Conservation (phyloP, 176 grass and related monocot species). For the Lolium perenne region DNA sequence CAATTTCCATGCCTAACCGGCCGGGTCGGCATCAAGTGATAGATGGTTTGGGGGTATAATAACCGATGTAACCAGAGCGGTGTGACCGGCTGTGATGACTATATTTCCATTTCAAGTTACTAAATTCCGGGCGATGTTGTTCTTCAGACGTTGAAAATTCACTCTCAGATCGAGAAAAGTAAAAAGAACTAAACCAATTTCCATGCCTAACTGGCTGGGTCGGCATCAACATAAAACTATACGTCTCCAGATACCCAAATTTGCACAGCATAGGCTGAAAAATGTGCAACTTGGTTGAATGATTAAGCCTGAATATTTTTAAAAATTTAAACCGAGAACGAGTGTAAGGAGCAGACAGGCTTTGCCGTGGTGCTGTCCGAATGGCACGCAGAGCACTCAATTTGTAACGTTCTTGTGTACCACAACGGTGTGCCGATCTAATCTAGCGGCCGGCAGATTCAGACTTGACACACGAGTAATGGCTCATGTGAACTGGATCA, state of each 20-base stretch:
- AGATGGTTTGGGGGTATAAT: no score
- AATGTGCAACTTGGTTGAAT: neutral
- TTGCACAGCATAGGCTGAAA: neutral
- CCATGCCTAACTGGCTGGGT: neutral
- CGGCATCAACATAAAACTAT: neutral
- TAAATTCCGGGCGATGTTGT: no score
- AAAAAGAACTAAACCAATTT: neutral
- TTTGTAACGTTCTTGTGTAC: neutral
- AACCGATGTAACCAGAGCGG: no score
- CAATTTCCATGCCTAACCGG: neutral
- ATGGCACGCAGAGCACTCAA: slow-evolving; percentile 19
- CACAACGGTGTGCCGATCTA: neutral
- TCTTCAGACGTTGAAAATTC: no score
- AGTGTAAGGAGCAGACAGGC: neutral
- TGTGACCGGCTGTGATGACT: no score
- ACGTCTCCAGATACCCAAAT: neutral
- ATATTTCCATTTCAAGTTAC: no score
- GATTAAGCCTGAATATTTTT: neutral
- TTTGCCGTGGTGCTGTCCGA: neutral
- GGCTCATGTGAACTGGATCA: neutral
- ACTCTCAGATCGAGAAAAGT: no score
- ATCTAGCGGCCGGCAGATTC: neutral
- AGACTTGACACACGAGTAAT: slow-evolving; percentile 12
- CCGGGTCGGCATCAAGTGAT: neutral
- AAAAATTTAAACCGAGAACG: neutral